Conservation (phyloP, 2,329 filamentous ascomycete species). For the Aspergillus novoparasiticus region DNA sequence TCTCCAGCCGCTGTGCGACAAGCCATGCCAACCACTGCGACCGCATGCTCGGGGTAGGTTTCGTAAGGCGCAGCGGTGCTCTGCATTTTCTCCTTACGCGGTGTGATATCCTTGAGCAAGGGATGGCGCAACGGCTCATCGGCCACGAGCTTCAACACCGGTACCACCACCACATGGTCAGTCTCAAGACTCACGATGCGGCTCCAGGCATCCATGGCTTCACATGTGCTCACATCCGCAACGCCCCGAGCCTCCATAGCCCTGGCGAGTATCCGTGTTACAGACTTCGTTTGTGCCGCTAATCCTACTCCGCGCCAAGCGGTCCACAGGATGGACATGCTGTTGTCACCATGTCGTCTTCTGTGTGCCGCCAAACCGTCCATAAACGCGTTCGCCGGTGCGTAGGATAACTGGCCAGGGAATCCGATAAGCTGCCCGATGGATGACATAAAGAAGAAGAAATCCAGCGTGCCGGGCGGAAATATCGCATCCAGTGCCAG, state of each 20-base stretch:
- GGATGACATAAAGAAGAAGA: conserved; percentile 34
- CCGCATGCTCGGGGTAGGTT: neutral
- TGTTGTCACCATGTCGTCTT: conserved; percentile 41
- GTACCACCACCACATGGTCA: conserved; percentile 43
- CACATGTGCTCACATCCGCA: conserved; percentile 44
- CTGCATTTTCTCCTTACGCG: neutral
- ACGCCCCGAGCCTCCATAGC: conserved; percentile 48
- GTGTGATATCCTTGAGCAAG: conserved; percentile 14
- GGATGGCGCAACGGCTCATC: conserved; percentile 28
- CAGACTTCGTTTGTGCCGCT: conserved; percentile 39
- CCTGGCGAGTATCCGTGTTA: conserved; percentile 25
- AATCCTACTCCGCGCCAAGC: conserved; percentile 47
- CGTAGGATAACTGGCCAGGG: conserved; percentile 34
- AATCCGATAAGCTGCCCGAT: conserved; percentile 36
- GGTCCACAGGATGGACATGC: conserved; percentile 48
- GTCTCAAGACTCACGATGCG: conserved; percentile 38
- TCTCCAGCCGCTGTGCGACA: conserved; percentile 30
- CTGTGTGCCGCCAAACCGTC: conserved; percentile 34
- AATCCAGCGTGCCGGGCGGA: conserved; percentile 33
- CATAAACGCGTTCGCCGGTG: conserved; percentile 35
- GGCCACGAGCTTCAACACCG: conserved; percentile 32
- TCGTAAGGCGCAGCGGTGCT: neutral
- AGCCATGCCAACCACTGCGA: conserved; percentile 37
- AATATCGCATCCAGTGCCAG: conserved; percentile 28
- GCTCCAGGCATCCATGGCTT: conserved; percentile 48